Evolutionary conservation across 768 basidiomycete genomes (phyloP), one percentile per base, ranked within the genome.

Genomic region (Clathrus columnatus): DNA sequence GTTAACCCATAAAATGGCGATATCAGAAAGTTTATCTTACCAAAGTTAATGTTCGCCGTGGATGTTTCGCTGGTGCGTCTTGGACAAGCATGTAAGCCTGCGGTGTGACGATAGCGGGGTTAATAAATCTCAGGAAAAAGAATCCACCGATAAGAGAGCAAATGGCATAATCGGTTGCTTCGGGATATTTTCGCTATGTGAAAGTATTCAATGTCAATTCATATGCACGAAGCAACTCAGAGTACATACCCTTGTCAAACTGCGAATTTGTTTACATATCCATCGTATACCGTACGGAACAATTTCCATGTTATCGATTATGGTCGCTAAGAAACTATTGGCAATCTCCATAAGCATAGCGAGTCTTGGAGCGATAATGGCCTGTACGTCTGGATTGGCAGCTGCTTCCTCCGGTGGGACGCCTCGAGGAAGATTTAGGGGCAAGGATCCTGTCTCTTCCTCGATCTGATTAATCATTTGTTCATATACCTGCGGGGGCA

Each of bases 271-370:
- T 71, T 99, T 99, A 74, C 96, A 99, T 66, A 99, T 99, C 96
- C 96, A 99, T 61, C 96, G 81, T 60, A 99, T 99, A 63, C 96
- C 96, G 65, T 99, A 99, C 24, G 96, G 96, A 14, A 98, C 96
- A 63, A 87, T 93, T 63, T 99, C 96, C 84, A 97, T 84, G 60
- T 91, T 93, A 60, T 97, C 95, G 63, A 99, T 98, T 65, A 99
- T 99, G 7, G 96, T 99, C 29, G 91, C 76, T 57, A 99, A 75
- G 74, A 99, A 98, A 64, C 87, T 91, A 65, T 98, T 98, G 48
- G 96, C 96, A 58, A 99, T 99, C 69, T 99, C 96, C 93, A 99
- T 98, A 60, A 99, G 78, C 96, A 99, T 98, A 2, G 93, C 94
- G 48, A 98, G 72, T 21, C 96, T 84, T 16, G 96, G 96, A 6